Percentiles rank a stretch among this genome's conserved stretches.
phyloP scores from a whole-genome alignment of 2,329 filamentous ascomycete genomes.

The Neonectria hederae region DNA sequence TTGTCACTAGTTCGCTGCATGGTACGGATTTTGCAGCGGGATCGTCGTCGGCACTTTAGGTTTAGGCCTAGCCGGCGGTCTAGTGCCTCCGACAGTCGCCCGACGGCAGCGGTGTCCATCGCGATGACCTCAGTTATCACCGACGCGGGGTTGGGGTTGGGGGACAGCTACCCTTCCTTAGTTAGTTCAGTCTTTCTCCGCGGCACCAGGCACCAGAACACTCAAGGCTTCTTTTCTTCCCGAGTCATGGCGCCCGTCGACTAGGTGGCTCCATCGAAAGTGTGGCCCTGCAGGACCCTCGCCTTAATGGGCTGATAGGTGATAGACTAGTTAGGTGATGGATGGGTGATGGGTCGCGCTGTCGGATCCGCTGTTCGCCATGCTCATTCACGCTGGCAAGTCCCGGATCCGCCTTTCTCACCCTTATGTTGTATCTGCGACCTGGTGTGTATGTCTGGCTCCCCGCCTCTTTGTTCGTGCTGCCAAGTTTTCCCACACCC shows the following conservation, averaged over 20 bases:
- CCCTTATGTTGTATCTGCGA: background rate
- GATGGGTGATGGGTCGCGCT: background rate
- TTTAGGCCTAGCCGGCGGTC: background rate
- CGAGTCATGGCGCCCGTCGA: background rate
- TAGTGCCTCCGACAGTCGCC: conserved; percentile 11
- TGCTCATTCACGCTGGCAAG: background rate
- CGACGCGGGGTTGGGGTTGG: background rate
- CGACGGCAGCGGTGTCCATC: background rate
- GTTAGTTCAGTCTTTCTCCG: too few relatives aligned
- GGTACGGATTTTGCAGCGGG: background rate
- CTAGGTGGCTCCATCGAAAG: background rate
- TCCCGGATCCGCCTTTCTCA: conserved; percentile 2
- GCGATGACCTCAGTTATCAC: background rate
- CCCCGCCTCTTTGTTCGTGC: too few relatives aligned
- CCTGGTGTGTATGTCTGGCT: background rate
- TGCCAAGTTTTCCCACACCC: background rate
- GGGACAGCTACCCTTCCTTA: too few relatives aligned
- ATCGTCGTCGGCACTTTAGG: conserved; percentile 10
- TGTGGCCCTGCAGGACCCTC: background rate
- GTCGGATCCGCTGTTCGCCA: background rate
- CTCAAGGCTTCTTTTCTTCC: background rate
- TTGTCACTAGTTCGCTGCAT: background rate
- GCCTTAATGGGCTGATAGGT: conserved; percentile 5
- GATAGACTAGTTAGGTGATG: too few relatives aligned
- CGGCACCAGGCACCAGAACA: too few relatives aligned